These are phyloP conservation scores for Amoebophrya sp. DNA, from an alignment of 169 alveolate genomes.

Conservation along the genomic window DNA sequence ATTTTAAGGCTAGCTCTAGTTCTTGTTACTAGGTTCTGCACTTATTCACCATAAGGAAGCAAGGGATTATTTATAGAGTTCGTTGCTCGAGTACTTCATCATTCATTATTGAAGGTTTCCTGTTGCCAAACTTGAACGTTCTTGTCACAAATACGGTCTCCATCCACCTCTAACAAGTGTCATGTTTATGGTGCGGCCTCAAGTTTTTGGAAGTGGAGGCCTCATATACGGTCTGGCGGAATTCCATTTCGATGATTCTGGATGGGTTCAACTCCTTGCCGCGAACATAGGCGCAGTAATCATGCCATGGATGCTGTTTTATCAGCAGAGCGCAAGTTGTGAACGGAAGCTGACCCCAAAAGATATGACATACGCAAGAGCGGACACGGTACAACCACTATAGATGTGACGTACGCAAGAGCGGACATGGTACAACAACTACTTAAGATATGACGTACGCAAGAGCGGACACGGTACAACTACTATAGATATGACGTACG, in stretches of 20 bases:
- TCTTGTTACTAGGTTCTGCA: no score
- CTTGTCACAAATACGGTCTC: no score
- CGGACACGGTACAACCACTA: no score
- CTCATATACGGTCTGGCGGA: background rate
- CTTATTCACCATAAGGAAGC: no score
- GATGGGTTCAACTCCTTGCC: background rate
- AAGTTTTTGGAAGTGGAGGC: background rate
- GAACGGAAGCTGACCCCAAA: background rate
- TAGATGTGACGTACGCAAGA: background rate
- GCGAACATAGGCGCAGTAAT: background rate
- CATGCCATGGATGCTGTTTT: background rate
- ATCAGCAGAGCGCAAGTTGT: background rate
- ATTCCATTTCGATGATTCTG: background rate
- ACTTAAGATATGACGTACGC: background rate
- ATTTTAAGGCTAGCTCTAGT: no score
- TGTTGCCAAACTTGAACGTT: no score
- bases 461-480: no score
- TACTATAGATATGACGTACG: background rate
- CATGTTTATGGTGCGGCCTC: background rate
- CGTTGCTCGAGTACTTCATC: no score
- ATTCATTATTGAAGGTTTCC: no score
- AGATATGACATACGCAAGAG: background rate
- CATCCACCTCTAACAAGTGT: no score
- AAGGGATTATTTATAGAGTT: no score
- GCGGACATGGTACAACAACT: background rate